A percentile compares a stretch with the other conserved stretches of the same genome.
These are phyloP conservation scores for grape (Vitis vinifera) DNA, from an alignment of 164 flowering plant genomes.

Conservation along the genomic window DNA sequence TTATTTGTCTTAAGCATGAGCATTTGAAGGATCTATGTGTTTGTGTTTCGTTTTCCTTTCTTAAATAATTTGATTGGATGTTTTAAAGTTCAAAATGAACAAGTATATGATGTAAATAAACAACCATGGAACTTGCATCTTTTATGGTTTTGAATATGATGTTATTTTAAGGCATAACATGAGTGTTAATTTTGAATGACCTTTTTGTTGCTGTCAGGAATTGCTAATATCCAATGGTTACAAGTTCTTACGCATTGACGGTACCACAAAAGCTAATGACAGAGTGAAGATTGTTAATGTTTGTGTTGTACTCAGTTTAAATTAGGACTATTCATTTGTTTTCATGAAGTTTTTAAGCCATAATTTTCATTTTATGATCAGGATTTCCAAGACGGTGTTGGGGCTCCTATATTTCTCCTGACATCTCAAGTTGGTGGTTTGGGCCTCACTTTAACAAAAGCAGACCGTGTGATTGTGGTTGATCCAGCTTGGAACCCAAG, in stretches of 20 bases:
- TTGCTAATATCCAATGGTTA: slow-evolving; percentile 57
- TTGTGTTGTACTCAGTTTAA: slow-evolving; percentile 18
- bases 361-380: slow-evolving; percentile 21
- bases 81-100: too few relatives aligned
- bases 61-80: background rate
- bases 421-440: slow-evolving; percentile 99
- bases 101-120: background rate
- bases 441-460: slow-evolving; percentile 95
- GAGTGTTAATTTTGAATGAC: background rate
- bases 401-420: slow-evolving; percentile 86
- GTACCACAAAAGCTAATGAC: slow-evolving; percentile 85
- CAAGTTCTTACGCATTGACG: slow-evolving; percentile 80
- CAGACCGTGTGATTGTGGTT: slow-evolving; percentile 99
- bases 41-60: background rate
- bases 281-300: slow-evolving; percentile 81
- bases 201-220: slow-evolving; percentile 42
- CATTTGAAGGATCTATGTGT: background rate
- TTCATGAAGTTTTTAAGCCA: background rate
- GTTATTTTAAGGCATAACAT: background rate
- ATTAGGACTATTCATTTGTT: background rate
- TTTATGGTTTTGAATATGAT: background rate
- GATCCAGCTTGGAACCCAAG: slow-evolving; percentile 99
- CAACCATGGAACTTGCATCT: background rate
- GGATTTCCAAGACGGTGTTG: slow-evolving; percentile 92
- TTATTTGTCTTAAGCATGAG: background rate